Conservation (phyloP, 768 basidiomycete genomes). For the Tylopilus rubrobrunneus region DNA sequence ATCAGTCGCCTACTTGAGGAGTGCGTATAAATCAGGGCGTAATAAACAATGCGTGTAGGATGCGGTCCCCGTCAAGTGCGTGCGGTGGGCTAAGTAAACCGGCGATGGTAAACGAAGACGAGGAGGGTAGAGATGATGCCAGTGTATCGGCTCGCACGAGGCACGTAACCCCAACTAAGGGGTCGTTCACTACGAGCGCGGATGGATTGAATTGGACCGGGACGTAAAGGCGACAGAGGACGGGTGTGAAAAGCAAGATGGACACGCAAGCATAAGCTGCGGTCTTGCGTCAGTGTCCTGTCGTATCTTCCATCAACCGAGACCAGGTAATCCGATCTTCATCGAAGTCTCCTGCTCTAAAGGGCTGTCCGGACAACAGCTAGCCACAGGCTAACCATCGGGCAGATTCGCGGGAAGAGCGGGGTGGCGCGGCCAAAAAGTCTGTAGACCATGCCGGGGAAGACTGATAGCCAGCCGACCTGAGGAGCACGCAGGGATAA, state of each 20-base stretch:
- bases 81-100: slow-evolving; percentile 20
- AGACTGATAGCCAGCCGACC: slow-evolving; percentile 15
- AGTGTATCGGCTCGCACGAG: slow-evolving; percentile 75
- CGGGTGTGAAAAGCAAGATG: slow-evolving; percentile 40
- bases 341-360: slow-evolving; percentile 34
- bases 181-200: slow-evolving; percentile 70
- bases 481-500: slow-evolving; percentile 22
- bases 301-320: slow-evolving; percentile 49
- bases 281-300: slow-evolving; percentile 74
- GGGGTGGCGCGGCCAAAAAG: slow-evolving; percentile 56
- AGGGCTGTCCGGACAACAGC: slow-evolving; percentile 14
- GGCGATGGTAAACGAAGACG: slow-evolving; percentile 17
- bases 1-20: slow-evolving; percentile 41
- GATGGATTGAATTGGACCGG: slow-evolving; percentile 51
- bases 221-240: slow-evolving; percentile 39
- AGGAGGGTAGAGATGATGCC: slow-evolving; percentile 43
- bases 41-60: slow-evolving; percentile 38
- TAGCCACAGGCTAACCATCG: slow-evolving; percentile 42
- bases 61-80: slow-evolving; percentile 23
- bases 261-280: slow-evolving; percentile 45
- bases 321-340: slow-evolving; percentile 51
- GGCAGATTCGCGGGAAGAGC: slow-evolving; percentile 26
- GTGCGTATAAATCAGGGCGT: slow-evolving; percentile 38
- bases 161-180: slow-evolving; percentile 79
- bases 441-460: slow-evolving; percentile 18